Percentiles rank a stretch among this genome's conserved stretches.
Evolutionary conservation across 2,329 filamentous ascomycete genomes (phyloP).

Genomic region (Lasiodiplodia sp.): DNA sequence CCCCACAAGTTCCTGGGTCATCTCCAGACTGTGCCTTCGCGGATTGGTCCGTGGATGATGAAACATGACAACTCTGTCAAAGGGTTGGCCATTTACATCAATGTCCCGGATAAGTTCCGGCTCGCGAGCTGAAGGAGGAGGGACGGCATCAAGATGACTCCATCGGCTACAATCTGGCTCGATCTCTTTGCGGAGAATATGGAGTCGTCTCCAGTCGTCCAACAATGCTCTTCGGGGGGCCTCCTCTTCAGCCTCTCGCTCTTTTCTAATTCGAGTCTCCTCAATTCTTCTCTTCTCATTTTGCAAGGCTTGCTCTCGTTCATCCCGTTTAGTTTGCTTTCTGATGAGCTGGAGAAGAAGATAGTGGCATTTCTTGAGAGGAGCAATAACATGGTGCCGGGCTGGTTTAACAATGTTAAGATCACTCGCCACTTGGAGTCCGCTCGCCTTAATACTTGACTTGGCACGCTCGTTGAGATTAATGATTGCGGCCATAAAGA

Average conservation of each 20-base stretch:
- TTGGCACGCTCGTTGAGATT: slow-evolving; percentile 34
- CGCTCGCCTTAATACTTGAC: slow-evolving; percentile 38
- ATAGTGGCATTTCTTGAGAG: slow-evolving; percentile 33
- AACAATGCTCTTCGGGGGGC: not conserved
- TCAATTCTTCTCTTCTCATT: not conserved
- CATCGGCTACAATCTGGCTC: slow-evolving; percentile 7
- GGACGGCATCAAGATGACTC: not conserved
- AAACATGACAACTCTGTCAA: slow-evolving; percentile 50
- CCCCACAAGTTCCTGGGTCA: slow-evolving; percentile 31
- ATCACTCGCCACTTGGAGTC: slow-evolving; percentile 31
- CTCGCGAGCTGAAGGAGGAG: not conserved
- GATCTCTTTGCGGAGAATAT: slow-evolving; percentile 14
- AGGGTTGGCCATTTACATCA: slow-evolving; percentile 49
- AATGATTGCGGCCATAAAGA: slow-evolving; percentile 39
- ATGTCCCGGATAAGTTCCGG: slow-evolving; percentile 30
- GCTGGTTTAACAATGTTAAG: slow-evolving; percentile 38
- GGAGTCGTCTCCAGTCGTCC: slow-evolving; percentile 17
- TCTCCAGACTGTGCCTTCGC: slow-evolving; percentile 39
- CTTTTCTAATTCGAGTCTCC: not conserved
- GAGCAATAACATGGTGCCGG: slow-evolving; percentile 37
- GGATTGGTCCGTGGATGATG: not conserved
- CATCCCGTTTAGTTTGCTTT: not conserved
- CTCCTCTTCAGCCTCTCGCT: not conserved
- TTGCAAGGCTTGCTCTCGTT: not conserved
- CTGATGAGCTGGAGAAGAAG: not conserved